Evolutionary conservation across 805 yeast species (phyloP).

Genomic region (Saccharomyces eubayanus): DNA sequence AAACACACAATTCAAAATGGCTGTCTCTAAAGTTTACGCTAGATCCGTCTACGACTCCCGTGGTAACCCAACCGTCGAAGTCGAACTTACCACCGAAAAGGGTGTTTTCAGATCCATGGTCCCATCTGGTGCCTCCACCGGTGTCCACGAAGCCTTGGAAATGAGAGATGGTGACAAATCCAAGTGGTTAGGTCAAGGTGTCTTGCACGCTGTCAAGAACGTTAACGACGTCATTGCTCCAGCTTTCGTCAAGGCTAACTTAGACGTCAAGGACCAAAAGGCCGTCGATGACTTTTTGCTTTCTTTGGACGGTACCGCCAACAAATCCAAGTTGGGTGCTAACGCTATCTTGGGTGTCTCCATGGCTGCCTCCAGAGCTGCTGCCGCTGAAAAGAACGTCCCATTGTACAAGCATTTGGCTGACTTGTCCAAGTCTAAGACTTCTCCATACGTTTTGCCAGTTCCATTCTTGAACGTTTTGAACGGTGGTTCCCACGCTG

Average conservation of each 20-base stretch:
- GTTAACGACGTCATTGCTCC: conserved; percentile 87
- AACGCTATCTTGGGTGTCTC: conserved; percentile 92
- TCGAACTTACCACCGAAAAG: conserved; percentile 74
- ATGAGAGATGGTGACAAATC: conserved; percentile 89
- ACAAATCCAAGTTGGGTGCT: conserved; percentile 89
- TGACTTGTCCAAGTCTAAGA: conserved; percentile 48
- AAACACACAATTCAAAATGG: conserved; percentile 37
- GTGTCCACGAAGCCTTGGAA: conserved; percentile 90
- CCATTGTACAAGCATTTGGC: conserved; percentile 82
- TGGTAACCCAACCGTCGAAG: conserved; percentile 97
- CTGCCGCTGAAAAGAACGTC: conserved; percentile 78
- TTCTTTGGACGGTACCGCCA: conserved; percentile 81
- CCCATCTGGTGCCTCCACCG: conserved; percentile 96
- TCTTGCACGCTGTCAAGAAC: conserved; percentile 80
- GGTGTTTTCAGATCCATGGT: conserved; percentile 88
- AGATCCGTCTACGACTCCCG: conserved; percentile 94
- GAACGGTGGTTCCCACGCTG: conserved; percentile 96
- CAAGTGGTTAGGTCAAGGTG: conserved; percentile 95
- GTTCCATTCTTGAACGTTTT: conserved; percentile 93
- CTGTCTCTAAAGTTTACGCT: conserved; percentile 68
- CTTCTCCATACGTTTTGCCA: conserved; percentile 78
- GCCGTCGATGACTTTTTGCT: conserved; percentile 71
- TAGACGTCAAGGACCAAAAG: conserved; percentile 71
- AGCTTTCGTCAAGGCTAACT: conserved; percentile 59
- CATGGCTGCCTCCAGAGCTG: conserved; percentile 85